Evolutionary conservation across 2,329 filamentous ascomycete species (phyloP).

Genomic region (Xylariaceae sp.): DNA sequence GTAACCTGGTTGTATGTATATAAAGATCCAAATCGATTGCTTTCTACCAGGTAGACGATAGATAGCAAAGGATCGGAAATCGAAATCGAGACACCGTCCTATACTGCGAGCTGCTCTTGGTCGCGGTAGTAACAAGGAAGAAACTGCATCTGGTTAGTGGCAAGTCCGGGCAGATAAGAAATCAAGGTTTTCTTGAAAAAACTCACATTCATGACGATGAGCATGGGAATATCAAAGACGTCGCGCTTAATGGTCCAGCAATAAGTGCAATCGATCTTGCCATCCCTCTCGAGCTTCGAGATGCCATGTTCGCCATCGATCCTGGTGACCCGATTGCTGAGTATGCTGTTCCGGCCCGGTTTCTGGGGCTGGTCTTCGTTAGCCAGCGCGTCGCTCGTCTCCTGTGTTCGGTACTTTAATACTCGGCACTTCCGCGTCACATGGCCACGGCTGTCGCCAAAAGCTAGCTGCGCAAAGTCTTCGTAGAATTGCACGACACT

Average conservation of each 20-base stretch:
- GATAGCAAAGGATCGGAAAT: too few species aligned
- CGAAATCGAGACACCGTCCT: too few species aligned
- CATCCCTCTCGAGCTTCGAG: conserved; percentile 75
- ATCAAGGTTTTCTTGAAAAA: not conserved
- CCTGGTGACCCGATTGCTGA: conserved; percentile 55
- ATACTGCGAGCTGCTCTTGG: conserved; percentile 54
- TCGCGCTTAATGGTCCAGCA: conserved; percentile 97
- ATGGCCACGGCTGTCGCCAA: conserved; percentile 81
- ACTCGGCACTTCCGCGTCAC: conserved; percentile 80
- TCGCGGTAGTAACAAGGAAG: conserved; percentile 55
- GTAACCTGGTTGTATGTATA: too few species aligned
- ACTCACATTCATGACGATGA: conserved; percentile 97
- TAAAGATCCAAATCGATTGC: too few species aligned
- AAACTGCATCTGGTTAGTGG: conserved; percentile 39
- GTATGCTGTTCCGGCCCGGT: conserved; percentile 42
- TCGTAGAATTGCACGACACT: conserved; percentile 93
- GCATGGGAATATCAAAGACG: conserved; percentile 96
- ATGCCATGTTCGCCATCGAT: conserved; percentile 74
- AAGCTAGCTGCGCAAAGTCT: conserved; percentile 87
- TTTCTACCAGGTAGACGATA: too few species aligned
- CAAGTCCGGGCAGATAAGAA: not conserved
- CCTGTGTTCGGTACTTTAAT: conserved; percentile 81
- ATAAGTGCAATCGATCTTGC: conserved; percentile 90
- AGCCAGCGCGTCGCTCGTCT: conserved; percentile 39
- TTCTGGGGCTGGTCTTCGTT: conserved; percentile 42